These are phyloP conservation scores for Waltergamsia citrina DNA, from an alignment of 2,329 filamentous ascomycete species.

Conservation along the genomic window DNA sequence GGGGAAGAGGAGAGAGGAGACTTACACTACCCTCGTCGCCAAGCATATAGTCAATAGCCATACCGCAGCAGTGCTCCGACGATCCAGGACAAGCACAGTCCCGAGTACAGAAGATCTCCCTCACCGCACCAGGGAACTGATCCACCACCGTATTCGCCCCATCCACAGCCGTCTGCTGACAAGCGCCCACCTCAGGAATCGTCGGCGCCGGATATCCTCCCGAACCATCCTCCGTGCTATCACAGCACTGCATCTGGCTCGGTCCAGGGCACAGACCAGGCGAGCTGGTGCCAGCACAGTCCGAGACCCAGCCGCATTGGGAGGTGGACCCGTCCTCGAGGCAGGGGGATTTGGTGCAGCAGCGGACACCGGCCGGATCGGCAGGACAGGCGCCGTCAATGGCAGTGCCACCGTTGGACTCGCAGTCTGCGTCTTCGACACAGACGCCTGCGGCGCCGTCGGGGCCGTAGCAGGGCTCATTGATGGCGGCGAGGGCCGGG, in stretches of 20 bases:
- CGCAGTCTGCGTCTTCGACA: constrained; percentile 24
- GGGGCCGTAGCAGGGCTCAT: constrained; percentile 21
- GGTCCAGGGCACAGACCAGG: constrained; percentile 27
- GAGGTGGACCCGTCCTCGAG: constrained; percentile 21
- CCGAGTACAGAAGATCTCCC: constrained; percentile 22
- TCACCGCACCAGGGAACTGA: constrained; percentile 22
- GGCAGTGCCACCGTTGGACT: constrained; percentile 23
- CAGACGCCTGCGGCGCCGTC: constrained; percentile 22
- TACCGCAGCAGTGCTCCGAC: constrained; percentile 27
- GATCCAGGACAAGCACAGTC: constrained; percentile 19
- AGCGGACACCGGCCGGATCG: constrained; percentile 25
- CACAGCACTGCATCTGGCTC: constrained; percentile 27
- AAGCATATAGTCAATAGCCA: constrained; percentile 27
- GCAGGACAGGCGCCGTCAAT: constrained; percentile 26
- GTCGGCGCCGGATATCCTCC: constrained; percentile 22
- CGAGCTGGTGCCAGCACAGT: constrained; percentile 21
- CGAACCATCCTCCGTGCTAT: constrained; percentile 16
- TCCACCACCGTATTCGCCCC: constrained; percentile 23
- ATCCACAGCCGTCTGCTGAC: constrained; percentile 22
- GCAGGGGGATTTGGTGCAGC: constrained; percentile 30
- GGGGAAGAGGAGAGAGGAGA: constrained; percentile 3
- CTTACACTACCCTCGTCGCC: constrained; percentile 26
- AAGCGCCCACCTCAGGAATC: constrained; percentile 23
- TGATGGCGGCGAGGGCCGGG: constrained; percentile 13
- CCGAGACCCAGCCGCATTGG: constrained; percentile 26